Base-by-base conservation (phyloP, 805 yeast species). In the Monosporozyma unispora region DNA sequence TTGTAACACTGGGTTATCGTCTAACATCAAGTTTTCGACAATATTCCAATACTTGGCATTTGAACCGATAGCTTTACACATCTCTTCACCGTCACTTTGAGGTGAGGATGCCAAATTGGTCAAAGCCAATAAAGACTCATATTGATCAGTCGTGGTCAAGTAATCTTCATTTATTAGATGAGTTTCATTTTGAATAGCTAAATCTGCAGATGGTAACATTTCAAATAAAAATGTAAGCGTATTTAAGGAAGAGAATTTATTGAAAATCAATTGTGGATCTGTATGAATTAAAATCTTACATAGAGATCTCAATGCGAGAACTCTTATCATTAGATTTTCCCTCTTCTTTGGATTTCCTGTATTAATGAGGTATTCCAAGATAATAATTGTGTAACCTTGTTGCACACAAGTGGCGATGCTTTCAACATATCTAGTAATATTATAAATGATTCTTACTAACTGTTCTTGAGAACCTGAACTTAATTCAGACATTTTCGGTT, bases 91-190 rank as follows among this genome's bases (percentile, higher is more conserved):
- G 12, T 63, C 64, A 4, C 71, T 68, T 10, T 69, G 70, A 41
- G 68, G 70, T 1, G 72, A 51, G 0, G 87, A 73, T 0, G 87
- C 77, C 7, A 83, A 54, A 62, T 85, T 86, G 1, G 91, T 85
- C 27, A 85, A 70, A 0, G 90, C 87, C 21, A 82, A 59, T 38
- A 86, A 65, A 0, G 81, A 69, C 56, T 81, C 84, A 54, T 74
- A 76, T 19, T 74, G 71, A 50, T 70, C 74, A 37, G 55, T 71
- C 3, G 46, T 23, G 2, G 63, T 51, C 4, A 60, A 39, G 10
- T 48, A 38, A 7, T 44, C 38, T 10, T 59, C 63, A 16, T 52
- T 38, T 14, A 55, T 48, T 1, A 51, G 23, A 10, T 28, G 33
- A 7, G 48, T 49, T 21, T 54, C 53, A 19, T 43, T 42, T 11